A percentile compares a stretch with the other conserved stretches of the same genome.
Evolutionary conservation across 768 basidiomycete species (phyloP).

Genomic region (Porpolomopsis calyptriformis): DNA sequence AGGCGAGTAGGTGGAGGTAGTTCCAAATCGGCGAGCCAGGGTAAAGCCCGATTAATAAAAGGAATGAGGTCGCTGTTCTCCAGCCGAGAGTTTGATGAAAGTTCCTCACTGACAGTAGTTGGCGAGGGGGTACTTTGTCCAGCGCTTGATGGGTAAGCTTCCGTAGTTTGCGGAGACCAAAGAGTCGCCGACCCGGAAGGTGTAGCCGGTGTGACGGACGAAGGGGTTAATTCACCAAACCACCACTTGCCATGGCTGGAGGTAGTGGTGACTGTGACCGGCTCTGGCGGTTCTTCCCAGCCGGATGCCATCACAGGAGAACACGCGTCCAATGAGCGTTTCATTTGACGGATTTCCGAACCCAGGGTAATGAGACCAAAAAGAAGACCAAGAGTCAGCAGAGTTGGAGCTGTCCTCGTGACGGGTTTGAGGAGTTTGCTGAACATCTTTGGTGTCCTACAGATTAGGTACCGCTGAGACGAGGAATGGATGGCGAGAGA

Average conservation of each 20-base stretch:
- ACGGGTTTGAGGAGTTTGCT: slow-evolving; percentile 15
- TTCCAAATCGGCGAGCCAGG: slow-evolving; percentile 23
- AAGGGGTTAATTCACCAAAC: slow-evolving; percentile 15
- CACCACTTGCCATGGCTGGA: slow-evolving; percentile 12
- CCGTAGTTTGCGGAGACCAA: slow-evolving; percentile 2
- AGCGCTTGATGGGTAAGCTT: slow-evolving; percentile 4
- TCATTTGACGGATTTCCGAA: slow-evolving; percentile 20
- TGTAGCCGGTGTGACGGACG: slow-evolving; percentile 8
- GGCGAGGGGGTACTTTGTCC: not conserved
- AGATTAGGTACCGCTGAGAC: slow-evolving; percentile 10
- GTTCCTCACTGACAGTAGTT: slow-evolving; percentile 4
- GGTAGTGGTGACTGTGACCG: slow-evolving; percentile 33
- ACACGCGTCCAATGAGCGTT: slow-evolving; percentile 19
- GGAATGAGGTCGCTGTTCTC: slow-evolving; percentile 22
- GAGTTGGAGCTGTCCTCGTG: slow-evolving; percentile 23
- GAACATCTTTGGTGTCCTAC: not conserved
- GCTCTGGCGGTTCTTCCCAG: slow-evolving; percentile 14
- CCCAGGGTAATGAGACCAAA: slow-evolving; percentile 17
- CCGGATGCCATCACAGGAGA: slow-evolving; percentile 14
- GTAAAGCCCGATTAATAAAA: slow-evolving; percentile 22
- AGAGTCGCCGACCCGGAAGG: slow-evolving; percentile 3
- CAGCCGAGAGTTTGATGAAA: slow-evolving; percentile 10
- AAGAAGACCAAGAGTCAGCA: slow-evolving; percentile 13
- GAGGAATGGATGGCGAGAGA: slow-evolving; percentile 25
- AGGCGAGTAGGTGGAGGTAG: slow-evolving; percentile 15